Evolutionary conservation across 2,329 filamentous ascomycete species (phyloP), one percentile per base, ranked within the genome.

Genomic region (Neodidymelliopsis sp.): DNA sequence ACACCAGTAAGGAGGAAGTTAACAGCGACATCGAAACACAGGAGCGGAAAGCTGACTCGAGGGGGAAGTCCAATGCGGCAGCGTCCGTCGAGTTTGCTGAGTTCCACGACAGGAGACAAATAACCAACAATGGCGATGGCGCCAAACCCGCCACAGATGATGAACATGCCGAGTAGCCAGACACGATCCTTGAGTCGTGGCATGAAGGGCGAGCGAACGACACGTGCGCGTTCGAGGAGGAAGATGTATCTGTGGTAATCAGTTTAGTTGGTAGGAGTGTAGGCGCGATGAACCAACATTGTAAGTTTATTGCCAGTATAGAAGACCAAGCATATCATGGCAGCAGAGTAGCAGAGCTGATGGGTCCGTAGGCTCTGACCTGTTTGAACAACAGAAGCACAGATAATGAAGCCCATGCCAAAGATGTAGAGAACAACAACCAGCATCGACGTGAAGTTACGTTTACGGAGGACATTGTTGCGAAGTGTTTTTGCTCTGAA

Each of bases 291-390:
- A 11, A 45, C 56, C 11, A 49, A 65, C 50, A 72, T 63, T 16
- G 60, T 42, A 2, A 69, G 46, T 34, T 75, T 75, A 42, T 60
- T 66, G 6, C 54, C 54, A 11, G 73, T 60, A 43, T 74, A 74
- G 53, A 74, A 75, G 16, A 67, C 63, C 2, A 75, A 48, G 42
- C 73, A 75, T 20, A 72, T 60, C 45, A 72, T 63, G 28, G 71
- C 68, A 2, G 70, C 65, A 1, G 62, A 59, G 16, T 61, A 59
- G 46, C 72, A 75, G 13, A 62, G 46, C 10, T 44, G 31, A n/a
- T 56, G 41, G 12, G 63, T 59, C 9, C 49, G 43, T 7, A 72
- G 48, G 9, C 64, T 62, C 8, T 67, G 53, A 1, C 64, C 68
- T 11, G 45, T 60, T 24, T 70, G 56, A 1, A 72, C 49, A 23